A percentile compares a stretch with the other conserved stretches of the same genome.
Conservation (phyloP, 2,329 filamentous ascomycete species). For the Scleromitrula shiraiana region DNA sequence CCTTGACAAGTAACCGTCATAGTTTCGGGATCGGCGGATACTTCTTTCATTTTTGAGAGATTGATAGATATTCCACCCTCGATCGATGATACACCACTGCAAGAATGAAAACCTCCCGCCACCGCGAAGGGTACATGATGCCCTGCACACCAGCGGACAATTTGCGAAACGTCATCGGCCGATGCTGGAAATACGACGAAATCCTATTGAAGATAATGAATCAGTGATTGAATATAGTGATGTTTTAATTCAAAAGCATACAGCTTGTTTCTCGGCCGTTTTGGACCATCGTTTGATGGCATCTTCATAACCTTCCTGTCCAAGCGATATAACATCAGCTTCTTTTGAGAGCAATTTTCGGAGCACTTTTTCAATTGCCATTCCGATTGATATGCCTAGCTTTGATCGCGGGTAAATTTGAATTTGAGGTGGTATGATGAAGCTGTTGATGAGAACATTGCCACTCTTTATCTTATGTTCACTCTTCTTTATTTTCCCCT, state of each 20-base stretch:
- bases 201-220: background rate
- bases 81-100: slow-evolving; percentile 11
- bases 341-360: background rate
- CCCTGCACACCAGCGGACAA: slow-evolving; percentile 7
- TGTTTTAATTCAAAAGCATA: slow-evolving; percentile 6
- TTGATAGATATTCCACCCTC: slow-evolving; percentile 6
- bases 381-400: too few species aligned
- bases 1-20: slow-evolving; percentile 12
- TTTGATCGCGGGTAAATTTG: too few species aligned
- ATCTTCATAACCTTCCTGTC: slow-evolving; percentile 8
- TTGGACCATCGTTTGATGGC: slow-evolving; percentile 15
- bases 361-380: background rate
- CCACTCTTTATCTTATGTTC: too few species aligned
- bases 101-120: slow-evolving; percentile 11
- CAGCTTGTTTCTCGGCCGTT: slow-evolving; percentile 13
- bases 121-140: slow-evolving; percentile 9
- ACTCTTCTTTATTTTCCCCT: too few species aligned
- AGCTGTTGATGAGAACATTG: too few species aligned
- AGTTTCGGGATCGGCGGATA: slow-evolving; percentile 6
- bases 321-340: background rate
- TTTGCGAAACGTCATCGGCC: slow-evolving; percentile 9
- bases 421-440: too few species aligned
- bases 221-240: background rate
- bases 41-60: slow-evolving; percentile 12
- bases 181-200: slow-evolving; percentile 12